Conservation (phyloP, 2,329 filamentous ascomycete species). For the Teratosphaeria epicoccoides region DNA sequence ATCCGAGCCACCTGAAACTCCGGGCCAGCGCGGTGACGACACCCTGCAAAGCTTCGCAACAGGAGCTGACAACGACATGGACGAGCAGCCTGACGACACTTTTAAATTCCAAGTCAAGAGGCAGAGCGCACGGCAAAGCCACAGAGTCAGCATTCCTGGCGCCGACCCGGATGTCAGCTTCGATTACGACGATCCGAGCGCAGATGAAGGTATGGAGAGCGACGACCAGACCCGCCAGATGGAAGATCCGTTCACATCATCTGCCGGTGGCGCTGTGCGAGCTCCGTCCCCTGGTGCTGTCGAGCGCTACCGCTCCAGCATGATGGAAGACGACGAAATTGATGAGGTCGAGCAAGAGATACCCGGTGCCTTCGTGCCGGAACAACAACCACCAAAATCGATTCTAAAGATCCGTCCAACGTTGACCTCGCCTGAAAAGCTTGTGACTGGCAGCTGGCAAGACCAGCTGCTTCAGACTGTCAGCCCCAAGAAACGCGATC, state of each 20-base stretch:
- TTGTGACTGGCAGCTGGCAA: constrained; percentile 71
- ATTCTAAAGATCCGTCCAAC: constrained; percentile 36
- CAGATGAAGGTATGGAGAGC: constrained; percentile 27
- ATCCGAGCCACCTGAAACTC: constrained; percentile 24
- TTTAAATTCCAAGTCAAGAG: constrained; percentile 40
- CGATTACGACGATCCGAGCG: constrained; percentile 37
- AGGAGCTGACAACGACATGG: constrained; percentile 9
- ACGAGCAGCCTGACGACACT: constrained; percentile 36
- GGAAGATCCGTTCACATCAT: constrained; percentile 16
- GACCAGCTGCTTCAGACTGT: constrained; percentile 89
- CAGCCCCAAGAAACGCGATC: constrained; percentile 85
- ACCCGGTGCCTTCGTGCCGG: constrained; percentile 66
- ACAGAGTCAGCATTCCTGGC: constrained; percentile 56
- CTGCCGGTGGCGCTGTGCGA: constrained; percentile 20
- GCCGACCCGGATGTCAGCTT: constrained; percentile 45
- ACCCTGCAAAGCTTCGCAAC: constrained; percentile 20
- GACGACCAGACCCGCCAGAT: constrained; percentile 22
- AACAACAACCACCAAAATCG: constrained; percentile 50
- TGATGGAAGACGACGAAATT: constrained; percentile 49
- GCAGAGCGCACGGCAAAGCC: constrained; percentile 26
- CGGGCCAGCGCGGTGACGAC: constrained; percentile 12
- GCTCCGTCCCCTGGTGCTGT: constrained; percentile 18
- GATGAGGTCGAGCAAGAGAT: constrained; percentile 61
- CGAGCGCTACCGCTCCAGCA: constrained; percentile 21
- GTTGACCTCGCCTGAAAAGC: constrained; percentile 45